Conservation (phyloP, 352 stramenopile genomes). For the Pythium monospermum region DNA sequence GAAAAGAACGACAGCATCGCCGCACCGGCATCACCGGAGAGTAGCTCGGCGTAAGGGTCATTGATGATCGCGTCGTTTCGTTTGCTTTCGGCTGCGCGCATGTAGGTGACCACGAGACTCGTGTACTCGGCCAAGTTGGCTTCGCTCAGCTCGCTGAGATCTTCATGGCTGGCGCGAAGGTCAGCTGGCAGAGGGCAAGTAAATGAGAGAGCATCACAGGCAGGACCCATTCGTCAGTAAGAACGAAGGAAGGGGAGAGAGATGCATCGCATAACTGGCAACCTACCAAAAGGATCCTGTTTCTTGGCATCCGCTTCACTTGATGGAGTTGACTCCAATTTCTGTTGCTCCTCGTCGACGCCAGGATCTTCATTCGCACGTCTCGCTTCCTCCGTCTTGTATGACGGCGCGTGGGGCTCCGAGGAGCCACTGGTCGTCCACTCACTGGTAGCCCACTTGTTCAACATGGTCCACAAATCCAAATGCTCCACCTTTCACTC, state of each 20-base stretch:
- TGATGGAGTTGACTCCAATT: background rate
- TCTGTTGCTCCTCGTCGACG: background rate
- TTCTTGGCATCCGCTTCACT: background rate
- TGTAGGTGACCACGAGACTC: conserved; percentile 32
- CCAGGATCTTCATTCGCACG: conserved; percentile 1
- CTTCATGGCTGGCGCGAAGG: conserved; percentile 8
- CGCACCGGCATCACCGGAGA: conserved; percentile 26
- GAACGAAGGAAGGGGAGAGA: background rate
- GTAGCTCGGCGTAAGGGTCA: conserved; percentile 41
- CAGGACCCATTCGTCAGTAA: background rate
- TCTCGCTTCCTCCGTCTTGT: conserved; percentile 2
- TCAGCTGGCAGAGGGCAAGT: conserved; percentile 8
- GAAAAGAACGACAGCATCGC: conserved; percentile 13
- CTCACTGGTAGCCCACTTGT: too few relatives aligned
- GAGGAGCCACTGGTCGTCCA: conserved; percentile 20
- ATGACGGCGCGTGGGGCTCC: conserved; percentile 14
- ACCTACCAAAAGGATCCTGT: conserved; percentile 5
- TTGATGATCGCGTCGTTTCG: conserved; percentile 32
- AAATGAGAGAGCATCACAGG: too few relatives aligned
- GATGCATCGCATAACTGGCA: background rate
- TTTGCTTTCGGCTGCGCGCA: conserved; percentile 32
- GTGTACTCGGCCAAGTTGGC: conserved; percentile 34
- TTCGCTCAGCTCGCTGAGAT: conserved; percentile 7
- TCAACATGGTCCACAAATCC: too few relatives aligned
- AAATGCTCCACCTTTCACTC: too few relatives aligned